These are phyloP conservation scores for Pecoramyces ruminantium DNA, from an alignment of 192 early-diverging fungal genomes.

Conservation along the genomic window DNA sequence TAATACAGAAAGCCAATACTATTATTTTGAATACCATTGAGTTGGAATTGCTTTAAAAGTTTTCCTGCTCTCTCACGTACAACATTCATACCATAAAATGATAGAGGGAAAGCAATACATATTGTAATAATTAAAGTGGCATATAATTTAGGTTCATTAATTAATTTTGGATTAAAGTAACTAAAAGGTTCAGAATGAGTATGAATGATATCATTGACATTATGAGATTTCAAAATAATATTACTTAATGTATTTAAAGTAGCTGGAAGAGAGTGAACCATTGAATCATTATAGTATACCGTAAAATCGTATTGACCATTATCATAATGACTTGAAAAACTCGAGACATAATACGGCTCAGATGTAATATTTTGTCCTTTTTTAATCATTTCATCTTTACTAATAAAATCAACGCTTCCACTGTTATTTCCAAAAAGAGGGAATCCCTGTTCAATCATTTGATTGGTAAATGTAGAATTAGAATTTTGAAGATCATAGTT, in stretches of 20 bases:
- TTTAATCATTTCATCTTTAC: not conserved
- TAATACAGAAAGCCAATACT: not conserved
- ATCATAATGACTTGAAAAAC: not conserved
- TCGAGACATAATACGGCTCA: not conserved
- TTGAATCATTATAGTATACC: not conserved
- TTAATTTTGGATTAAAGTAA: not conserved
- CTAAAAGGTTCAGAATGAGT: not conserved
- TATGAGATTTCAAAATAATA: not conserved
- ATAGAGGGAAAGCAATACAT: not conserved
- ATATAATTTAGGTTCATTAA: not conserved
- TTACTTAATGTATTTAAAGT: not conserved
- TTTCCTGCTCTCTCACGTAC: not conserved
- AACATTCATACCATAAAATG: not conserved
- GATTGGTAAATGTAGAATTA: not conserved
- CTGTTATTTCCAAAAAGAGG: not conserved
- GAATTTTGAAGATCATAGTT: not conserved
- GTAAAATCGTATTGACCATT: not conserved
- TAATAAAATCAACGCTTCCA: not conserved
- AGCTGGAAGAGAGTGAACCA: not conserved
- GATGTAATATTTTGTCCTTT: not conserved
- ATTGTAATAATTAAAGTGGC: not conserved
- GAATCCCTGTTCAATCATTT: not conserved
- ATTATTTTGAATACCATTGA: not conserved
- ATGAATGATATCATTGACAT: not conserved
- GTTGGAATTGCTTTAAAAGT: not conserved